Base-by-base conservation (phyloP, 228 moss, liverwort and hornwort species). In the Sphagnum magellanicum region DNA sequence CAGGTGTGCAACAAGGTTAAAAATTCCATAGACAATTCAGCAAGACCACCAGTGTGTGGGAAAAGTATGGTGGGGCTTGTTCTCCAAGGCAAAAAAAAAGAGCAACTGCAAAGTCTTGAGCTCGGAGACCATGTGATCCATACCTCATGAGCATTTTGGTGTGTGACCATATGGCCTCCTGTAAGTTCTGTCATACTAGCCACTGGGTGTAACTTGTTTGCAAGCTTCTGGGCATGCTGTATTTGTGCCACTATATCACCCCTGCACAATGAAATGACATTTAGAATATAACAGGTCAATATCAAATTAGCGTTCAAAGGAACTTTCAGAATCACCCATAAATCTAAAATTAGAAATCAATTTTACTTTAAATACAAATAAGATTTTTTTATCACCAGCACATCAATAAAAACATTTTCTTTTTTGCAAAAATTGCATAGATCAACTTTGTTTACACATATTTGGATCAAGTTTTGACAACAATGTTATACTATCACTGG, bases 231-330 rank as follows among this genome's bases (percentile, higher is more conserved):
- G 5, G 83, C 98, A 76, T 98, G 92, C 67, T 77, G 80, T 68
- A 94, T 73, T 83, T 94, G 98, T 13, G 98, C 98, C 76, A 98
- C 92, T 52, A 98, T 80, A 71, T 98, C 98, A 48, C 85, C 85
- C 73, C 98, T 98, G 83, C 32, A 32, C 32, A 32, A 32, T 32
- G 32, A 32, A 32, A 32, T 32, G 32, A 3, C 32, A 32, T 1
- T 32, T 32, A 32, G 32, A 32, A 32, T 32, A 32, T 32, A 32
- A 32, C 32, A 32, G 32, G 32, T 32, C 32, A 32, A 32, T 3
- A 32, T 32, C 3, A 32, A 32, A 32, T 32, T 32, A 32, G 32
- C 32, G 32, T 2, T 32, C 32, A 32, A 1, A 32, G 32, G 32
- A 32, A 3, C 32, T 32, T 32, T 32, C 32, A 32, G 32, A 32